phyloP scores from a whole-genome alignment of 345 rosid genomes.

The Eutrema japonicum region DNA sequence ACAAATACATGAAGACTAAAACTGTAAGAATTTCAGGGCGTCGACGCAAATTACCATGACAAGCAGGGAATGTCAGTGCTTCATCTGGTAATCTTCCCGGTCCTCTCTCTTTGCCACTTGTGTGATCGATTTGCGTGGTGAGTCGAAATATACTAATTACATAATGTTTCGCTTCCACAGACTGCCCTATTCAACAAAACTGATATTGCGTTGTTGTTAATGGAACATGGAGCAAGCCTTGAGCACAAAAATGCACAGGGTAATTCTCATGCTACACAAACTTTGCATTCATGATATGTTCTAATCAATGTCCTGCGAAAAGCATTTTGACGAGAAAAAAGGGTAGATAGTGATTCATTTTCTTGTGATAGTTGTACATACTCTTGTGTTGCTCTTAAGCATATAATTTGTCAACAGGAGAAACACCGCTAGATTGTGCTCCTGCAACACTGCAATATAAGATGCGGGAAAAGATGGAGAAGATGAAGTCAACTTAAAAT shows the following conservation, averaged over 20 bases:
- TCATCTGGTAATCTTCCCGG: conserved; percentile 62
- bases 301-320: background rate
- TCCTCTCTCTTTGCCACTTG: background rate
- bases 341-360: background rate
- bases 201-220: conserved; percentile 71
- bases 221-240: conserved; percentile 87
- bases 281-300: background rate
- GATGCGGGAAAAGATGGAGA: conserved; percentile 73
- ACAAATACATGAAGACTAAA: conserved; percentile 14
- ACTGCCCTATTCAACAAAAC: conserved; percentile 83
- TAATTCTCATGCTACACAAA: conserved; percentile 32
- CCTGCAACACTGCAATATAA: conserved; percentile 82
- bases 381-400: background rate
- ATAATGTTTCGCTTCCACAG: conserved; percentile 43
- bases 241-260: conserved; percentile 94
- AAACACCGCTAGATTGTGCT: conserved; percentile 91
- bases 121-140: conserved; percentile 4
- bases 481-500: conserved; percentile 33
- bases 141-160: conserved; percentile 1
- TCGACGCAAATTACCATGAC: conserved; percentile 90
- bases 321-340: background rate
- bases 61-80: conserved; percentile 90
- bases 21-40: conserved; percentile 58
- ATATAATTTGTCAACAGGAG: conserved; percentile 50
- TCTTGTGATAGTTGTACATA: background rate